These are phyloP conservation scores for Lentinula novae-zelandiae DNA, from an alignment of 1,284 basidiomycete species.

Conservation along the genomic window DNA sequence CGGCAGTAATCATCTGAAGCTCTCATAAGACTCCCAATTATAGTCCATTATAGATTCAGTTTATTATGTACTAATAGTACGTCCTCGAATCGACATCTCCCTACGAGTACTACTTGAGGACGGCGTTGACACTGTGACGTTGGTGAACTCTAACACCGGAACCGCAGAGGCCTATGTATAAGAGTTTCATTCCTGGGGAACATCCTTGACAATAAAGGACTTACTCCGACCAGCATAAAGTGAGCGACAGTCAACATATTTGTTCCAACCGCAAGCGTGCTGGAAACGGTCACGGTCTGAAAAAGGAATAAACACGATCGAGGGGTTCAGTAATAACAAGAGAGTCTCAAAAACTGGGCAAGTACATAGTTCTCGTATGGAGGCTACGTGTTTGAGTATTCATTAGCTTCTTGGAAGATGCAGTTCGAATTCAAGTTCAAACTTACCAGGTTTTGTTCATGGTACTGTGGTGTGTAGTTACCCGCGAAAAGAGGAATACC, in stretches of 20 bases:
- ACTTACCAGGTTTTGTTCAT: conserved; percentile 8
- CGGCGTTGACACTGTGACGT: conserved; percentile 23
- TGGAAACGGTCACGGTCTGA: conserved; percentile 11
- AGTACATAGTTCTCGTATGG: conserved; percentile 16
- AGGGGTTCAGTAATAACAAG: not conserved
- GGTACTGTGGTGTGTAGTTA: conserved; percentile 11
- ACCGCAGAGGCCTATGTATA: conserved; percentile 12
- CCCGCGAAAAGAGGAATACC: conserved; percentile 10
- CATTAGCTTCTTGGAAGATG: not conserved
- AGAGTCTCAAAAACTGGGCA: not conserved
- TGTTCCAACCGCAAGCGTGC: conserved; percentile 21
- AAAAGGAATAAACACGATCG: not conserved
- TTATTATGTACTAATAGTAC: not conserved
- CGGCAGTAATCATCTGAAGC: too few species aligned
- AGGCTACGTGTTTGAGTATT: not conserved
- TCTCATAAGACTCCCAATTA: too few species aligned
- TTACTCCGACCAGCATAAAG: conserved; percentile 16
- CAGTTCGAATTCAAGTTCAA: not conserved
- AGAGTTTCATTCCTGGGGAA: not conserved
- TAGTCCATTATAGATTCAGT: too few species aligned
- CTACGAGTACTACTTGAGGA: not conserved
- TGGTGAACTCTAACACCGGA: conserved; percentile 25
- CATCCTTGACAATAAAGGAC: not conserved
- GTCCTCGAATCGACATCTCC: not conserved
- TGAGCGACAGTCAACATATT: conserved; percentile 14